Evolutionary conservation across 1,139 yeast species (phyloP).

Genomic region (Candida mesenterica): DNA sequence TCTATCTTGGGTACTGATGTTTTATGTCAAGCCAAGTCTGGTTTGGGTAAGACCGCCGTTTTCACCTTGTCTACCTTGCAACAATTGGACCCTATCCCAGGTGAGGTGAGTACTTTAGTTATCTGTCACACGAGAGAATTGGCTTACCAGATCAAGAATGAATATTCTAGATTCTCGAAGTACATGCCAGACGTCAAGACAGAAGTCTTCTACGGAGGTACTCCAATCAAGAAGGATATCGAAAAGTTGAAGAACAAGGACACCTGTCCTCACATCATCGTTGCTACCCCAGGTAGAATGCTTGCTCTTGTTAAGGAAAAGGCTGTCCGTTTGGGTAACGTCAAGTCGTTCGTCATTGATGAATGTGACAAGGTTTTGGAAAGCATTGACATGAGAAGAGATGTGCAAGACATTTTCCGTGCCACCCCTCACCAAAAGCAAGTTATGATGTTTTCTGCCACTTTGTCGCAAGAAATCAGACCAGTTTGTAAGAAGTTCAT

Average conservation of each 20-base stretch:
- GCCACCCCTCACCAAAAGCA: constrained; percentile 98
- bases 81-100: constrained; percentile 96
- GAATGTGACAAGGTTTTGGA: constrained; percentile 99
- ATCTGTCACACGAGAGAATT: constrained; percentile 98
- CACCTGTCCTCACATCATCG: constrained; percentile 94
- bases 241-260: constrained; percentile 90
- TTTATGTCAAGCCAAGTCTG: constrained; percentile 98
- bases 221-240: constrained; percentile 80
- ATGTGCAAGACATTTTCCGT: constrained; percentile 96
- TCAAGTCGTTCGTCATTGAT: constrained; percentile 93
- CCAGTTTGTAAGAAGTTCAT: constrained; percentile 97
- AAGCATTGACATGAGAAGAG: constrained; percentile 92
- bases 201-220: constrained; percentile 96
- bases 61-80: constrained; percentile 94
- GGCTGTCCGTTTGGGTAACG: constrained; percentile 79
- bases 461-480: constrained; percentile 90
- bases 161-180: constrained; percentile 95
- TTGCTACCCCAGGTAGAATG: constrained; percentile 98
- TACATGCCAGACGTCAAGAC: constrained; percentile 98
- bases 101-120: constrained; percentile 92
- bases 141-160: constrained; percentile 97
- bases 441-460: constrained; percentile 99
- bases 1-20: constrained; percentile 98
- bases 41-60: constrained; percentile 99
- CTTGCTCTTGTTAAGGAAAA: constrained; percentile 92